Evolutionary conservation across 2,329 filamentous ascomycete species (phyloP).

Genomic region (Cytospora schulzeri): DNA sequence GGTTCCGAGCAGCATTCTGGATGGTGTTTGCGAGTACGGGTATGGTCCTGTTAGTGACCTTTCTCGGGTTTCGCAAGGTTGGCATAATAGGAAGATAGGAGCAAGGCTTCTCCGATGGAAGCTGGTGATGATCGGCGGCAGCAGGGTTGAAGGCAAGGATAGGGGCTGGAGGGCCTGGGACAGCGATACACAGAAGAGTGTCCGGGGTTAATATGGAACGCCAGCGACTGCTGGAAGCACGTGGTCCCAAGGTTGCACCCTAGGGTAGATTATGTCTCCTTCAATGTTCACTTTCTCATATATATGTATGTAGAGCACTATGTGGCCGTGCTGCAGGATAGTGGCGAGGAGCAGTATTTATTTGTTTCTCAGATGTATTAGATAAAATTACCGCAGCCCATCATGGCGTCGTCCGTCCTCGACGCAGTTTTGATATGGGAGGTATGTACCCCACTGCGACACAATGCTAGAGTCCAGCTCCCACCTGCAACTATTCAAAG

Average conservation of each 20-base stretch:
- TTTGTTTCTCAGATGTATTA: no score
- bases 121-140: no score
- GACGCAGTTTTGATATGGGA: no score
- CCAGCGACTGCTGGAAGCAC: neutral
- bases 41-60: slow-evolving; percentile 41
- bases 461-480: no score
- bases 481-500: no score
- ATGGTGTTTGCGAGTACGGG: slow-evolving; percentile 50
- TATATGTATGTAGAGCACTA: neutral
- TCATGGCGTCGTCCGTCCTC: no score
- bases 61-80: slow-evolving; percentile 45
- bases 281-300: neutral
- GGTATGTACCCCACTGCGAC: no score
- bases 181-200: neutral
- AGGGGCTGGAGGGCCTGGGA: neutral
- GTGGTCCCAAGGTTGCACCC: no score
- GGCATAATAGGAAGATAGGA: slow-evolving; percentile 4
- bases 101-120: no score
- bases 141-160: no score
- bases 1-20: slow-evolving; percentile 58
- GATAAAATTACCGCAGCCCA: no score
- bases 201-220: neutral
- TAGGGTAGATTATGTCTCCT: neutral
- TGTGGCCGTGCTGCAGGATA: neutral
- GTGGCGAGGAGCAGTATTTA: no score